phyloP scores from a whole-genome alignment of 2,329 filamentous ascomycete genomes.

The Colletotrichum cordylinicola region DNA sequence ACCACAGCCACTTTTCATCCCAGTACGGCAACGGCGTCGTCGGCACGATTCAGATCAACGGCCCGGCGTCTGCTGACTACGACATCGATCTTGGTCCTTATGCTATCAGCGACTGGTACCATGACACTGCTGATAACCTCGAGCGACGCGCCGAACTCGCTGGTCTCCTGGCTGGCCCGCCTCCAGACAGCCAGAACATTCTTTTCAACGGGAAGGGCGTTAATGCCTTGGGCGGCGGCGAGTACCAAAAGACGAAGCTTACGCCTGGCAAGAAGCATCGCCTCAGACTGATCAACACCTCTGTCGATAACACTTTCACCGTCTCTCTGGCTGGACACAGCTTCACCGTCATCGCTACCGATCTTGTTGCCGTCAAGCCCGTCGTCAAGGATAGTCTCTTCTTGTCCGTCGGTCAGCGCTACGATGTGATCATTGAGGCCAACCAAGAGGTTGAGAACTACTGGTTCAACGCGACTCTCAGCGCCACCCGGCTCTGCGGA shows the following conservation, averaged over 20 bases:
- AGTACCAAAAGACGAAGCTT: constrained; percentile 36
- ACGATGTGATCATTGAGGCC: constrained; percentile 46
- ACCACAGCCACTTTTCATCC: constrained; percentile 56
- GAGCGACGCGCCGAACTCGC: constrained; percentile 18
- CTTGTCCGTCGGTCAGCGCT: constrained; percentile 53
- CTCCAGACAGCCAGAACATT: constrained; percentile 39
- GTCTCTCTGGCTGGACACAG: constrained; percentile 58
- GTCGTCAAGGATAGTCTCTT: constrained; percentile 53
- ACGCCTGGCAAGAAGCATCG: constrained; percentile 52
- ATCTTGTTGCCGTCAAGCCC: constrained; percentile 59
- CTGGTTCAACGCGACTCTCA: constrained; percentile 46
- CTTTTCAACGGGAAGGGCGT: constrained; percentile 49
- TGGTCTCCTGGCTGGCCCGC: constrained; percentile 21
- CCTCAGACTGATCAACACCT: constrained; percentile 57
- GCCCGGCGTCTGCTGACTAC: constrained; percentile 50
- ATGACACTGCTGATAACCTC: constrained; percentile 36
- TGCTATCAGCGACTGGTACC: constrained; percentile 60
- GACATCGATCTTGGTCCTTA: constrained; percentile 66
- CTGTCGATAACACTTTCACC: constrained; percentile 52
- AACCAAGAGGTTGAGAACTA: constrained; percentile 39
- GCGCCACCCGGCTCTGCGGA: constrained; percentile 32
- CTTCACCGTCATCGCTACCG: constrained; percentile 57
- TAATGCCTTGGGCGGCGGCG: constrained; percentile 32
- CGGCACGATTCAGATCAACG: constrained; percentile 56
- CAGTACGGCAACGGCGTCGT: constrained; percentile 59